Conservation (phyloP, 306 rosid genomes). For the Acacia confusa region DNA sequence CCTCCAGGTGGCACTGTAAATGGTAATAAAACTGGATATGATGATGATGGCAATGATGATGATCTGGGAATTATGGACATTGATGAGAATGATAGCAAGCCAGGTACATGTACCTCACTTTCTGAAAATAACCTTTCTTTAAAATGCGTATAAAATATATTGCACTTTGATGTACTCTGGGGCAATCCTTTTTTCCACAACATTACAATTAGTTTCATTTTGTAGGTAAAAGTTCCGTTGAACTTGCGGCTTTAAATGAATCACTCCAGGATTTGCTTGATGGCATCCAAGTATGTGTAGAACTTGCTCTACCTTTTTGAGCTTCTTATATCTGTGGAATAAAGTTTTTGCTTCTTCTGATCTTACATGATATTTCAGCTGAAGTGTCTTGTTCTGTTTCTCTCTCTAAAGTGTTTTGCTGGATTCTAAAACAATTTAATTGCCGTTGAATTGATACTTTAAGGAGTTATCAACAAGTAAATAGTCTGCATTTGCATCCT, state of each 20-base stretch:
- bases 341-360: conserved; percentile 21
- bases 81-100: conserved; percentile 83
- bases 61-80: conserved; percentile 99
- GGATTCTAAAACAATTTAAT: neutral
- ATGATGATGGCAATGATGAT: conserved; percentile 61
- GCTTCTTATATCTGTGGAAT: conserved; percentile 31
- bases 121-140: conserved; percentile 1
- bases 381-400: neutral
- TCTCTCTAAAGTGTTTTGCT: neutral
- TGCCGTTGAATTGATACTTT: neutral
- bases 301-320: conserved; percentile 16
- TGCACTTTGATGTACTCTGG: conserved; percentile 5
- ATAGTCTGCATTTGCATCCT: conserved; percentile 5
- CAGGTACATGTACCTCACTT: conserved; percentile 50
- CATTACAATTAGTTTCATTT: conserved; percentile 25
- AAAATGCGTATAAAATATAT: conserved; percentile 12
- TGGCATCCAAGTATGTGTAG: conserved; percentile 81
- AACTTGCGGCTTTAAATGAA: conserved; percentile 87
- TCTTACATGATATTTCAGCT: neutral
- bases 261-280: conserved; percentile 95
- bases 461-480: conserved; percentile 1
- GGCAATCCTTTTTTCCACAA: conserved; percentile 3
- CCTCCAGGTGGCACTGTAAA: conserved; percentile 87
- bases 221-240: conserved; percentile 75
- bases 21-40: conserved; percentile 67